A percentile compares a stretch with the other conserved stretches of the same genome.
Conservation (phyloP, 2,329 filamentous ascomycete species). For the Stachybotrys elegans region DNA sequence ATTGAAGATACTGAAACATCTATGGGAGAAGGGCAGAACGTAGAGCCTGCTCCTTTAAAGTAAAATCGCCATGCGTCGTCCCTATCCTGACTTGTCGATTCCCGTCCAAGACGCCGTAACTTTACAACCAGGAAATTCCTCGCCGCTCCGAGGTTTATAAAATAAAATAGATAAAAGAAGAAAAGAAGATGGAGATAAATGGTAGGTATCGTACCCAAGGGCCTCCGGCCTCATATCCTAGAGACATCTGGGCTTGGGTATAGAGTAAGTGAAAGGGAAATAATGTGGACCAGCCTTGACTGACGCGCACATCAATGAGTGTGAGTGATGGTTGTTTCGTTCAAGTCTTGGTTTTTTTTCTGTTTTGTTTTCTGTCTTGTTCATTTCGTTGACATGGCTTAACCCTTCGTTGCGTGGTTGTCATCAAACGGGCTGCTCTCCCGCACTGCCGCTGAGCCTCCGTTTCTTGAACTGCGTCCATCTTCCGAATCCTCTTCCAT, state of each 20-base stretch:
- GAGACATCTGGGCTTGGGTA: too few species aligned
- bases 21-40: neutral
- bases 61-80: neutral
- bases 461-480: slow-evolving; percentile 23
- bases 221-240: too few species aligned
- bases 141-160: neutral
- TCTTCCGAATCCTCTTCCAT: slow-evolving; percentile 45
- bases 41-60: neutral
- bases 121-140: neutral
- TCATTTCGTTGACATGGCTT: slow-evolving; percentile 10
- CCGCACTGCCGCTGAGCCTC: too few species aligned
- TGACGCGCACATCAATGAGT: too few species aligned
- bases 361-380: neutral
- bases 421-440: slow-evolving; percentile 51
- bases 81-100: neutral
- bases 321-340: too few species aligned
- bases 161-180: too few species aligned
- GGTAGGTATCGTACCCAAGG: neutral
- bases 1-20: neutral
- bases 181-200: too few species aligned
- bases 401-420: slow-evolving; percentile 51
- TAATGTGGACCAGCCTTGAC: too few species aligned
- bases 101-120: slow-evolving; percentile 2
- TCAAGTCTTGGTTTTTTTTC: neutral
- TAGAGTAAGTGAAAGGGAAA: too few species aligned